Evolutionary conservation across 2,329 filamentous ascomycete species (phyloP), one percentile per base, ranked within the genome.

Genomic region (Claviceps sorghi): DNA sequence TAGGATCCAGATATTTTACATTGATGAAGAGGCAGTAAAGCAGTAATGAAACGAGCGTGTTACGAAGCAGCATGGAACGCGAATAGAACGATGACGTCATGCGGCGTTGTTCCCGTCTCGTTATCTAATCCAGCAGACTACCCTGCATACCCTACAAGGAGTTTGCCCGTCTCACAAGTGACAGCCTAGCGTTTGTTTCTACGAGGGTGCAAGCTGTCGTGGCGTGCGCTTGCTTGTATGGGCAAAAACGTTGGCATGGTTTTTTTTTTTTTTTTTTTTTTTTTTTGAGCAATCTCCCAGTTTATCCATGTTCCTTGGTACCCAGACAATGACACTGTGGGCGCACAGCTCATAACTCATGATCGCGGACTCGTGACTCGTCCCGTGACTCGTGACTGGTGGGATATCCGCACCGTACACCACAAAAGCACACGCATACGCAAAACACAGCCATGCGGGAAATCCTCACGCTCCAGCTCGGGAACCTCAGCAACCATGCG

Each of bases 401-500:
- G 26, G 26, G 26, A 26, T 5, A 26, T 26, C 5, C 26, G 26
- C 26, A 26, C 32, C 2, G 11, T 2, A 36, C 34, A 36, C 4
- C 13, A 36, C 34, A 38, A 19, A 21, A 41, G 38, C 7, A 40
- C 38, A 21, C 11, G n/a, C 5, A 21, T n/a, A 19, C 40, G 9
- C 40, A 34, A 11, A 15, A 22, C 42, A 13, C 8, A 26, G 50
- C 21, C 52, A 97, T 98, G 93, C 88, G 90, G 69, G 93, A 98
- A 69, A 88, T 97, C 56, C 76, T 98, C 56, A 96, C 91, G 0
- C 74, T 98, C 46, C 93, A 98, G 74, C 82, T 97, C 55, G 93
- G 93, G 44, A 85, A 95, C 65, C 83, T 86, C 64, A 90, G 86
- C 66, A 98, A 98, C 67, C 95, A 96, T 62, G 72, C 94, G 22